Percentiles rank a stretch among this genome's conserved stretches.
Conservation (phyloP, 345 rosid genomes). For the Moricandia moricandioides region DNA sequence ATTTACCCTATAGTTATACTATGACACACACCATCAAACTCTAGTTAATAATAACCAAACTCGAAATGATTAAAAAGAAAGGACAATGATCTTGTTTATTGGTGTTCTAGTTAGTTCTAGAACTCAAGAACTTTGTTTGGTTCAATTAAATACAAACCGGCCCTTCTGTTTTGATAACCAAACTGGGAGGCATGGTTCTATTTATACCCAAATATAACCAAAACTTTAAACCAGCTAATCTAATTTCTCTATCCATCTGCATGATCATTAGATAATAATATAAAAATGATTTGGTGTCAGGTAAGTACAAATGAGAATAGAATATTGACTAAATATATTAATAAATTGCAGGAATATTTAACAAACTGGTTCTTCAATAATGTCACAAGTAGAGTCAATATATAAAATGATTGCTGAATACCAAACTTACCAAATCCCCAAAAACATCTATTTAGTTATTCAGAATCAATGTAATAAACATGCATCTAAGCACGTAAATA, state of each 20-base stretch:
- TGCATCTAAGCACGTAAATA: constrained; percentile 22
- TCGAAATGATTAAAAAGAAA: constrained; percentile 10
- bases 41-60: constrained; percentile 9
- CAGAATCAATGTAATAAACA: constrained; percentile 3
- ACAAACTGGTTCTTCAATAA: constrained; percentile 21
- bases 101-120: not conserved
- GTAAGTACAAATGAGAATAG: constrained; percentile 1
- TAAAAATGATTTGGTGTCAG: not conserved
- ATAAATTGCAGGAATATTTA: not conserved
- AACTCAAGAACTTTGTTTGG: not conserved
- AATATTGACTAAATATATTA: not conserved
- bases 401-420: constrained; percentile 20
- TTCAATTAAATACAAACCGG: not conserved
- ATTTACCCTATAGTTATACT: constrained; percentile 9
- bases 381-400: constrained; percentile 24
- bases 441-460: not conserved
- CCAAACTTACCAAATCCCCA: constrained; percentile 15
- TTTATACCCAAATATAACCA: not conserved
- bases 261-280: constrained; percentile 8
- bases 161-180: not conserved
- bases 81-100: not conserved
- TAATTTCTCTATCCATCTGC: constrained; percentile 6
- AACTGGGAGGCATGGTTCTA: not conserved
- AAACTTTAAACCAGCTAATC: not conserved
- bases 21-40: not conserved